Evolutionary conservation across 805 yeast genomes (phyloP).

Genomic region (Metschnikowia lunata): DNA sequence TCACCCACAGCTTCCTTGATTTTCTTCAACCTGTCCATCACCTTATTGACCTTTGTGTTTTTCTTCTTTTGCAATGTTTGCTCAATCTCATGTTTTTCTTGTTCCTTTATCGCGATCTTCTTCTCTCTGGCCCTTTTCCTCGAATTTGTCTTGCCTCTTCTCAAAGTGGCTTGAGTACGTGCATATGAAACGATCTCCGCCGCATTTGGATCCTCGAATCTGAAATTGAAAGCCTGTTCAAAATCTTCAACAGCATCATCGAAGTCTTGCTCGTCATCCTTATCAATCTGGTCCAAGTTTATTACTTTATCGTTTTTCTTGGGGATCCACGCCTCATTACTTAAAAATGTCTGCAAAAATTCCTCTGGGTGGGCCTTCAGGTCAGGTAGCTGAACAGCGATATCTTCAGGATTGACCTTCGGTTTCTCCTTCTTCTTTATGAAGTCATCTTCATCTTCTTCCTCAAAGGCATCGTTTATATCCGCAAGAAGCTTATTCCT

Average conservation of each 20-base stretch:
- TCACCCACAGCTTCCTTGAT: conserved; percentile 68
- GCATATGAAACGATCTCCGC: conserved; percentile 93
- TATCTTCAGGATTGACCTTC: conserved; percentile 23
- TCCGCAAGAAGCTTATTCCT: conserved; percentile 69
- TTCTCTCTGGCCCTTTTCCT: conserved; percentile 81
- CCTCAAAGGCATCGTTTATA: conserved; percentile 62
- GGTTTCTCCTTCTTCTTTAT: conserved; percentile 50
- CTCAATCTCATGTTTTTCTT: conserved; percentile 52
- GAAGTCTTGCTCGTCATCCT: conserved; percentile 74
- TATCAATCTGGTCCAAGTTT: conserved; percentile 45
- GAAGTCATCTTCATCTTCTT: conserved; percentile 44
- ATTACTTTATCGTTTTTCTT: conserved; percentile 56
- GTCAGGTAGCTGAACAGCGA: conserved; percentile 50
- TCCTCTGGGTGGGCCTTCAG: conserved; percentile 52
- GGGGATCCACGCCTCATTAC: conserved; percentile 87
- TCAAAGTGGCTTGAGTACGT: conserved; percentile 85
- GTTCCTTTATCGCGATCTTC: conserved; percentile 50
- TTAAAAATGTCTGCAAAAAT: conserved; percentile 70
- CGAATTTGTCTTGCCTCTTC: conserved; percentile 69
- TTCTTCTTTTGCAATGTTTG: conserved; percentile 66
- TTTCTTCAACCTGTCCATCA: conserved; percentile 64
- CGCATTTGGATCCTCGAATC: conserved; percentile 88
- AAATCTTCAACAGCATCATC: conserved; percentile 89
- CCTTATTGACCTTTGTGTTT: conserved; percentile 69
- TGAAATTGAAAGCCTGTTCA: conserved; percentile 89